Conservation (phyloP, 1,284 basidiomycete species). For the Ustilago lituana region DNA sequence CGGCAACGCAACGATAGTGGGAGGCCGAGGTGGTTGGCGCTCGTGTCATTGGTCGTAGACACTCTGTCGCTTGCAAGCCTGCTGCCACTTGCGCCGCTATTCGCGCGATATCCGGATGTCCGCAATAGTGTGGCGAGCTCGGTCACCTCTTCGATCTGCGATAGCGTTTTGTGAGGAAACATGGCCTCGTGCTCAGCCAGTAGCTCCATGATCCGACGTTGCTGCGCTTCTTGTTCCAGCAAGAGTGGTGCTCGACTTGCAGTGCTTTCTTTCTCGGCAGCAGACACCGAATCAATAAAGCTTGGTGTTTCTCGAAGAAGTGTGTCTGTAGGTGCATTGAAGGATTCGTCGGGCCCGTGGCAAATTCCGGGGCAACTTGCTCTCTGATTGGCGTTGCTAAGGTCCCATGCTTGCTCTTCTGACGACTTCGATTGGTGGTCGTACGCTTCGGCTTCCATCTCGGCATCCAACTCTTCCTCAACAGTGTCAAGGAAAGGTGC, state of each 20-base stretch:
- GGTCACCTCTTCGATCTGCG: constrained; percentile 31
- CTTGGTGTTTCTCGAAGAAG: no score
- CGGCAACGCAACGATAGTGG: constrained; percentile 9
- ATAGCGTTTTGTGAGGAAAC: constrained; percentile 35
- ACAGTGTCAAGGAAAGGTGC: constrained; percentile 37
- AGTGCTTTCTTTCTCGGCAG: not conserved
- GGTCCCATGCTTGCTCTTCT: no score
- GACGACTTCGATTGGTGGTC: no score
- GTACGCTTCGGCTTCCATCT: not conserved
- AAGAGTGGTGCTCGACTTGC: constrained; percentile 3
- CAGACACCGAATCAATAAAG: not conserved
- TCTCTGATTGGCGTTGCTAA: no score
- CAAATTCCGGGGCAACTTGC: no score
- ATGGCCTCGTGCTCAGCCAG: constrained; percentile 25
- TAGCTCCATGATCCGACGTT: not conserved
- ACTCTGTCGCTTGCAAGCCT: constrained; percentile 2
- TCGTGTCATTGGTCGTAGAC: constrained; percentile 1
- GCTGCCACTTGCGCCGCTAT: constrained; percentile 16
- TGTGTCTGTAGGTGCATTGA: no score
- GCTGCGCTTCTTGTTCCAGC: not conserved
- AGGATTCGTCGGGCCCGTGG: no score
- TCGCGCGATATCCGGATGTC: constrained; percentile 8
- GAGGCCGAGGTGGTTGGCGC: constrained; percentile 12
- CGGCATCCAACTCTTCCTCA: constrained; percentile 22
- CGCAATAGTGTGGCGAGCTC: constrained; percentile 11